phyloP scores from a whole-genome alignment of 495 filamentous ascomycete species.

The Penicillium daleae region DNA sequence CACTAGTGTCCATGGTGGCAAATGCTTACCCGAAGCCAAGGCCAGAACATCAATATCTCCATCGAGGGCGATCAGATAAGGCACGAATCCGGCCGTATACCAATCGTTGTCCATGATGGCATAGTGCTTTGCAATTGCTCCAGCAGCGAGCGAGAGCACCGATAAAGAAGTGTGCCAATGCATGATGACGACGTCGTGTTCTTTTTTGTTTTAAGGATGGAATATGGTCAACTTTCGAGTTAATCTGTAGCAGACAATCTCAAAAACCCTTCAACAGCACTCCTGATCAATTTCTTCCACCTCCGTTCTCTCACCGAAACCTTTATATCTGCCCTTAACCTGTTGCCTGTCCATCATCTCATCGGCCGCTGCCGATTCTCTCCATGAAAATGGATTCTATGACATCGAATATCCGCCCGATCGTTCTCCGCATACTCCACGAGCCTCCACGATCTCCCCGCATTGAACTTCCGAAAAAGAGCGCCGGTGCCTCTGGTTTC shows the following conservation, averaged over 20 bases:
- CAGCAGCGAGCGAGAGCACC: conserved; percentile 23
- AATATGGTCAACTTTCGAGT: background rate
- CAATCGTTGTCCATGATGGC: conserved; percentile 44
- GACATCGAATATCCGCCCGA: conserved; percentile 13
- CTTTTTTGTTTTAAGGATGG: background rate
- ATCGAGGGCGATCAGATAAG: conserved; percentile 36
- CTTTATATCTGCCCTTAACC: conserved; percentile 19
- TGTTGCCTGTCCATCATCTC: conserved; percentile 7
- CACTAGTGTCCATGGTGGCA: background rate
- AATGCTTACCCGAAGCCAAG: conserved; percentile 30
- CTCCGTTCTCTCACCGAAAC: conserved; percentile 13
- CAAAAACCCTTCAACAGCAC: background rate
- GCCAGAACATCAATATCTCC: conserved; percentile 35
- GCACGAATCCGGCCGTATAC: conserved; percentile 36
- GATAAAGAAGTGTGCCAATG: conserved; percentile 20
- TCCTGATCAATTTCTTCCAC: background rate
- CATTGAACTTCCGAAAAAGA: conserved; percentile 24
- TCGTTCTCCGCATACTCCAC: conserved; percentile 6
- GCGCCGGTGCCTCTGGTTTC: conserved; percentile 23
- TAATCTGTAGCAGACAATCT: too few relatives aligned
- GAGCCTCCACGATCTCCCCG: conserved; percentile 22
- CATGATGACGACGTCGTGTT: conserved; percentile 9
- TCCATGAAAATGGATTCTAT: conserved; percentile 9
- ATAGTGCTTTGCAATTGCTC: conserved; percentile 25
- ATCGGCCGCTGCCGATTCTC: conserved; percentile 18